Evolutionary conservation across 768 basidiomycete genomes (phyloP), one percentile per base, ranked within the genome.

Genomic region (Holtermanniella nyarrowii): DNA sequence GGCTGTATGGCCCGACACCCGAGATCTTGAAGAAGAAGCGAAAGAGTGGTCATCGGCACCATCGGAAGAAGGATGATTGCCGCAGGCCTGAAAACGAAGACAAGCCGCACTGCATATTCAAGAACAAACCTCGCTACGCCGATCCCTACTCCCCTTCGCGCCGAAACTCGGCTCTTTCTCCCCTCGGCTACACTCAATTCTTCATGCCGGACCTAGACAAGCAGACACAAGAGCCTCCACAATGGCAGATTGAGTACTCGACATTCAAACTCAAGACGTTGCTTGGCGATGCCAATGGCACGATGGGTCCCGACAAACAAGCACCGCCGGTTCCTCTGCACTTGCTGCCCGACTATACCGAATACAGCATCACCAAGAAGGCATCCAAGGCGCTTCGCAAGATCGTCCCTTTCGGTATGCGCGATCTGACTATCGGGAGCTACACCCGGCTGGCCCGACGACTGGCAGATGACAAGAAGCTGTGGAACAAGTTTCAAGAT

Each of bases 141-240:
- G 59, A 61, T 16, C 71, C 78, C 21, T 65, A 77, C 20, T 78
- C 85, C 11, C 88, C 89, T 11, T 85, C 85, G 22, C 76, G 85
- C 52, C 74, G 61, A 26, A 90, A 89, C 68, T 74, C 74, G 46
- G 76, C 77, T 44, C 84, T 83, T 78, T 79, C 81, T 7, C 83
- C 85, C 3, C 73, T 90, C 40, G 87, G 87, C 42, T 95, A 83
- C 74, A 82, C 85, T 45, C 89, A 93, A 79, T 88, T 86, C 58
- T 60, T 59, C 61, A 70, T 89, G 42, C 82, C 83, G 0, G 71
- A 77, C 51, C 70, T 86, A 13, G 75, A 74, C 46, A 60, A 68
- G 26, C 78, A 76, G 12, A 74, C 77, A 60, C 72, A 78, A 65
- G 75, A 74, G 12, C 57, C 73, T 50, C 86, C 87, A 2, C 72